Base-by-base conservation (phyloP, 2,329 filamentous ascomycete genomes). In the Dactylellina parvicollis region DNA sequence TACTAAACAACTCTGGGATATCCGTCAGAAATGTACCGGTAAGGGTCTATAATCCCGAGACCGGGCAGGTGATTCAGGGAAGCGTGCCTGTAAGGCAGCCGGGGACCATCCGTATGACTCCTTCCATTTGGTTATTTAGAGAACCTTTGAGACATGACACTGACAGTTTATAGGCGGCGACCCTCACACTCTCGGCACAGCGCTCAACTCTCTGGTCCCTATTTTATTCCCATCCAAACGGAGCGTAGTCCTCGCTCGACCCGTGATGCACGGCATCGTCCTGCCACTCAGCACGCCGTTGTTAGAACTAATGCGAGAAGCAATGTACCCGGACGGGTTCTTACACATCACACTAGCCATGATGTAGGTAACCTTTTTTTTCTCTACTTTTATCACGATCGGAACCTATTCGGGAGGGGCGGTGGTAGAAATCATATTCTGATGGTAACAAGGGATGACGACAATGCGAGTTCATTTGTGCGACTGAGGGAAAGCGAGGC, bases 271-370 rank as follows among this genome's bases (percentile, higher is more conserved):
- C 82, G 95, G 95, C 0, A 91, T 89, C 0, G 85, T 88, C 0
- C 86, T 96, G 69, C 94, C 95, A 0, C 90, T 98, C 83, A 82
- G 84, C 70, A 90, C 92, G 0, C 89, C 89, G 22, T 81, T 99
- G 16, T 90, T 92, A 78, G 94, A 97, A 49, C 80, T 99, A 67
- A 90, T 95, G 82, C 86, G 88, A 65, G 90, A 90, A 78, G 90
- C 91, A 2, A 88, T 92, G 1, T 98, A 97, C 83, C 88, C 92
- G 0, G 95, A 99, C 81, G 95, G 95, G 0, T 99, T 78, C 49
- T 60, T 78, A 50, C 77, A 78, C 62, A 75, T 78, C 44, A 77
- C 77, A 24, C 60, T 78, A 18, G 75, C 76, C 30, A 78, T 78
- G 77, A 77, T 78, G 76, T 76, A 72, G 67, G 67, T 72, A 50